Percentiles rank a stretch among this genome's conserved stretches.
phyloP scores from a whole-genome alignment of 2,329 filamentous ascomycete genomes.

The Metarhizium brunneum region DNA sequence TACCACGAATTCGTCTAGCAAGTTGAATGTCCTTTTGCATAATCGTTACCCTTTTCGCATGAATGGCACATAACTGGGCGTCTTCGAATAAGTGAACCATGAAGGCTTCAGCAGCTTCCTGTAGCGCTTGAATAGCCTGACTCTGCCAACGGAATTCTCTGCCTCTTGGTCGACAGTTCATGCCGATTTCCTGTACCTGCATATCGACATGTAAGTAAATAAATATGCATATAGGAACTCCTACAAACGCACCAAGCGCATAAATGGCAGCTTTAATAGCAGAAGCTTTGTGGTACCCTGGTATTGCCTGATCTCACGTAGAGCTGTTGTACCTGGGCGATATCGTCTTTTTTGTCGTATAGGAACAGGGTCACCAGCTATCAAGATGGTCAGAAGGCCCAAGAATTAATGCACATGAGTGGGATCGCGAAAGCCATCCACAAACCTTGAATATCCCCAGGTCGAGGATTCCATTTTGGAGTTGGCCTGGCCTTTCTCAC shows the following conservation, averaged over 20 bases:
- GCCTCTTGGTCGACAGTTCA: conserved; percentile 51
- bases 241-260: conserved; percentile 51
- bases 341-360: conserved; percentile 54
- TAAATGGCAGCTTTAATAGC: conserved; percentile 70
- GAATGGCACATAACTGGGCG: conserved; percentile 83
- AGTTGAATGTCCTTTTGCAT: conserved; percentile 98
- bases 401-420: background rate
- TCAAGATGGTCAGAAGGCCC: conserved; percentile 12
- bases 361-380: conserved; percentile 67
- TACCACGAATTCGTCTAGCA: conserved; percentile 68
- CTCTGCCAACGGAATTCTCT: conserved; percentile 88
- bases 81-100: conserved; percentile 87
- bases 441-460: conserved; percentile 32
- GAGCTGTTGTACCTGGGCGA: conserved; percentile 71
- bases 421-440: background rate
- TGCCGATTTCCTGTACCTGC: conserved; percentile 56
- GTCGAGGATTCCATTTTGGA: conserved; percentile 14
- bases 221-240: background rate
- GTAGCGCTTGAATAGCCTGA: conserved; percentile 83
- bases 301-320: conserved; percentile 85
- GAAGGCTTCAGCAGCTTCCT: conserved; percentile 95
- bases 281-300: conserved; percentile 85
- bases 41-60: conserved; percentile 93
- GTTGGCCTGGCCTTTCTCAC: background rate
- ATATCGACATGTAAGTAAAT: background rate